These are phyloP conservation scores for Coprinellus aureogranulatus DNA, from an alignment of 768 basidiomycete species.

Conservation along the genomic window DNA sequence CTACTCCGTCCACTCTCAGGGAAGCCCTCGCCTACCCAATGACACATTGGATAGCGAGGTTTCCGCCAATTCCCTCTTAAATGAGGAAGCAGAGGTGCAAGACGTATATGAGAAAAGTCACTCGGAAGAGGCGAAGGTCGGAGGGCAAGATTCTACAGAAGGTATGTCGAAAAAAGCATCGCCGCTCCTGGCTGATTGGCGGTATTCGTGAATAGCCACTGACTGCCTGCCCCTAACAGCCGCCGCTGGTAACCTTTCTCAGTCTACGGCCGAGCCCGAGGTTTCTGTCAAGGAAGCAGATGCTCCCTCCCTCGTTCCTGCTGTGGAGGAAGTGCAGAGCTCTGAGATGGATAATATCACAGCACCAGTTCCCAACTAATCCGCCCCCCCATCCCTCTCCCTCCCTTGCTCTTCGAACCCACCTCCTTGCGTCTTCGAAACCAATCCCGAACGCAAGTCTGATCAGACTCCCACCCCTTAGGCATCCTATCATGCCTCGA, in stretches of 20 bases:
- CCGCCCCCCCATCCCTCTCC: too few relatives aligned
- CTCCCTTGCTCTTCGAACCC: too few relatives aligned
- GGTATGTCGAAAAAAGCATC: background rate
- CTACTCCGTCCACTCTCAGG: constrained; percentile 41
- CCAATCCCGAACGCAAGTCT: too few relatives aligned
- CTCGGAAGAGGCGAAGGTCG: background rate
- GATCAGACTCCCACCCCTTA: too few relatives aligned
- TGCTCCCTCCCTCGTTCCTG: background rate
- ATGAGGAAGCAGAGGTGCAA: background rate
- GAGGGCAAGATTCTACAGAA: background rate
- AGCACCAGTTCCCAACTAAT: background rate
- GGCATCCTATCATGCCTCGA: constrained; percentile 93
- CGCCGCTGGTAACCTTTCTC: too few relatives aligned
- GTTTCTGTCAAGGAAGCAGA: background rate
- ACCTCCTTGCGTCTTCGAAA: too few relatives aligned
- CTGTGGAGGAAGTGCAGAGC: background rate
- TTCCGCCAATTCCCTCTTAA: background rate
- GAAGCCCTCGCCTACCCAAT: constrained; percentile 14
- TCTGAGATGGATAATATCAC: background rate
- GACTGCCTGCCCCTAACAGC: too few relatives aligned
- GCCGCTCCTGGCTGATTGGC: too few relatives aligned
- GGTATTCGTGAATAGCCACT: too few relatives aligned
- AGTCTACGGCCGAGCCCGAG: too few relatives aligned
- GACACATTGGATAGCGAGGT: background rate
- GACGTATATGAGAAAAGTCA: background rate